phyloP scores from a whole-genome alignment of 2,329 filamentous ascomycete species.

The Colletotrichum acutatum region DNA sequence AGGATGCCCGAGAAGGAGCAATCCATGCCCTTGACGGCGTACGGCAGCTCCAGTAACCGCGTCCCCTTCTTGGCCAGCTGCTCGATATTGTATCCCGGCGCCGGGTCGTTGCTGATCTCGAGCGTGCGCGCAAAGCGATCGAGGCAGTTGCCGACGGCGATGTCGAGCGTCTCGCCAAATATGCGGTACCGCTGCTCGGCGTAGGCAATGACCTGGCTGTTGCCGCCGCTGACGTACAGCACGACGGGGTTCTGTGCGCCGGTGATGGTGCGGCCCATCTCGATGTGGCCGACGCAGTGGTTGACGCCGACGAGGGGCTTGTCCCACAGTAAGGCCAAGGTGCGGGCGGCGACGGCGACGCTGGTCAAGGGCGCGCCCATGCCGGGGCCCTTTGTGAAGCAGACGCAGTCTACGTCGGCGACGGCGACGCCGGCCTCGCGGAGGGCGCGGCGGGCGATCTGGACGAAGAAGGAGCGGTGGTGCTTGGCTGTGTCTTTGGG shows the following conservation, averaged over 20 bases:
- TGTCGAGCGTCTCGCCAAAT: constrained; percentile 97
- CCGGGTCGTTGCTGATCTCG: constrained; percentile 92
- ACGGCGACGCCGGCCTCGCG: constrained; percentile 71
- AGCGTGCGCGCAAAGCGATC: constrained; percentile 95
- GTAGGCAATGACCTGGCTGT: constrained; percentile 98
- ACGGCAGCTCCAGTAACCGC: constrained; percentile 86
- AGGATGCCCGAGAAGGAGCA: constrained; percentile 95
- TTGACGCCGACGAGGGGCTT: constrained; percentile 95
- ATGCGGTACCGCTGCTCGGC: constrained; percentile 95
- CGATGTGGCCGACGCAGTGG: constrained; percentile 98
- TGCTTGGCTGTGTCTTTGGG: constrained; percentile 96
- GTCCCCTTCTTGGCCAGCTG: constrained; percentile 83
- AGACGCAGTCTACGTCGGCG: constrained; percentile 86
- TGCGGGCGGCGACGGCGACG: constrained; percentile 87
- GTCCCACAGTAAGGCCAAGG: constrained; percentile 84
- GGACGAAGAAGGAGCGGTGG: constrained; percentile 86
- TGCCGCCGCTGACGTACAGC: constrained; percentile 93
- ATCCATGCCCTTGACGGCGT: constrained; percentile 99
- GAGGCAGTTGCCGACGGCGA: constrained; percentile 96
- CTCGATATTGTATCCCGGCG: constrained; percentile 98
- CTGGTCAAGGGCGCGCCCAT: constrained; percentile 95
- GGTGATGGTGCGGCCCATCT: constrained; percentile 96
- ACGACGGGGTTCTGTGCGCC: constrained; percentile 92
- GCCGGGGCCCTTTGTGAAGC: constrained; percentile 94
- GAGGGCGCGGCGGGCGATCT: constrained; percentile 83